Base-by-base conservation (phyloP, 2,329 filamentous ascomycete species). In the Colletotrichum endophyticum region DNA sequence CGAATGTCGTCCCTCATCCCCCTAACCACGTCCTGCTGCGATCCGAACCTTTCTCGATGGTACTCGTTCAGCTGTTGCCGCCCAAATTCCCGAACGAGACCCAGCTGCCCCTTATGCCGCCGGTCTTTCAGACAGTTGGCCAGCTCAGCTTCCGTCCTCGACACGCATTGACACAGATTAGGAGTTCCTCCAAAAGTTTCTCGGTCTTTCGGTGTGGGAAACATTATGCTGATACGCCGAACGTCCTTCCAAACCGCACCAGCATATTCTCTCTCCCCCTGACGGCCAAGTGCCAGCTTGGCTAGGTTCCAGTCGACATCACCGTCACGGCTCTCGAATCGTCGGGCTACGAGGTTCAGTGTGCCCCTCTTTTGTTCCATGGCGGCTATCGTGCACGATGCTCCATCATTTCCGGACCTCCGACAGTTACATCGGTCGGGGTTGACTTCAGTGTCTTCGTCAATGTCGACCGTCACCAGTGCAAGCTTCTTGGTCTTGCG, bases 351-450 rank as follows among this genome's bases (percentile, higher is more conserved):
- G n/a, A 84, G 66, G 15, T 78, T 75, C 11, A 72, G 22, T 3
- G 79, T 73, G 3, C 83, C 83, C n/a, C 80, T 79, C 5, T 73
- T 76, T 72, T 80, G 79, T 72, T 84, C 82, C 8, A 84, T 66
- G 8, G 72, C 59, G 5, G 70, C 72, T 22, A 73, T 73, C 8
- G 22, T 27, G 25, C 77, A 78, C 7, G 71, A 70, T 12, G 79
- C 77, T 0, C 81, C 82, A n/a, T 81, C 80, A 30, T 64, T 75
- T 15, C 79, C 80, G 0, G 81, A 79, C 30, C 79, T 78, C 12
- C 81, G 80, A 67, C 85, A 86, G 28, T 83, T 81, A 75, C 84
- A 85, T 7, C 81, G 80, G 28, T 84, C 81, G 1, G 82, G 82
- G 53, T 86, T 85, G 64, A 84, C 79, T 8, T 79, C 77, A 9